Base-by-base conservation (phyloP, 371 early-diverging fungal species). In the Mucor velutinosus region DNA sequence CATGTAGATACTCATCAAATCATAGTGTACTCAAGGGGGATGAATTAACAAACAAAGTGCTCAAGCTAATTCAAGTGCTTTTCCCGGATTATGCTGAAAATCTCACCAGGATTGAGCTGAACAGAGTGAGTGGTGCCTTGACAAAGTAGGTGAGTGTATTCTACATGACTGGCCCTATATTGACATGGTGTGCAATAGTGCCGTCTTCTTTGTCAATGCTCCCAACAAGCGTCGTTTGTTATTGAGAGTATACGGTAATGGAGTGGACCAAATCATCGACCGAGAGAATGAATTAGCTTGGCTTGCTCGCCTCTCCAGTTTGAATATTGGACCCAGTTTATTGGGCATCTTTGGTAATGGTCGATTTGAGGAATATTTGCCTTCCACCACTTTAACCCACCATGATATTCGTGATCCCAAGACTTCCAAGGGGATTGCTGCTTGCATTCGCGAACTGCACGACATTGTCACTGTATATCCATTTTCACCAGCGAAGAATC, bases 281-380 rank as follows among this genome's bases (percentile, higher is more conserved):
- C 87, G 97, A 53, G 87, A 90, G 35, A 86, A 89, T 43, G 97
- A 96, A 70, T 79, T 96, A 27, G 82, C 83, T 30, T 95, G 94
- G 93, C 78, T 96, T 29, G 76, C 80, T 51, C 87, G 90, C 39
- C 71, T 96, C 32, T 91, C 94, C 6, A 72, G 76, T 3, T 67
- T 80, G 58, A 89, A 89, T 0, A 86, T 93, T 35, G 94, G 96
- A 2, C 93, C 97, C 1, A 80, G 79, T 17, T 71, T 96, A n/a
- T 76, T 94, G 15, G 94, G 89, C 0, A 85, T 88, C 7, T 96
- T 96, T 71, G 85, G 84, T 27, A 96, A 96, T 67, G 97, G 97
- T 11, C 86, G 97, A 11, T 84, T 96, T 55, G 97, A 96, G 67
- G 84, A 96, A 71, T 96, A 87, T 68, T 79, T 96, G 5, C 89